Conservation (phyloP, 345 rosid genomes). For the Aquilaria yunnanensis region DNA sequence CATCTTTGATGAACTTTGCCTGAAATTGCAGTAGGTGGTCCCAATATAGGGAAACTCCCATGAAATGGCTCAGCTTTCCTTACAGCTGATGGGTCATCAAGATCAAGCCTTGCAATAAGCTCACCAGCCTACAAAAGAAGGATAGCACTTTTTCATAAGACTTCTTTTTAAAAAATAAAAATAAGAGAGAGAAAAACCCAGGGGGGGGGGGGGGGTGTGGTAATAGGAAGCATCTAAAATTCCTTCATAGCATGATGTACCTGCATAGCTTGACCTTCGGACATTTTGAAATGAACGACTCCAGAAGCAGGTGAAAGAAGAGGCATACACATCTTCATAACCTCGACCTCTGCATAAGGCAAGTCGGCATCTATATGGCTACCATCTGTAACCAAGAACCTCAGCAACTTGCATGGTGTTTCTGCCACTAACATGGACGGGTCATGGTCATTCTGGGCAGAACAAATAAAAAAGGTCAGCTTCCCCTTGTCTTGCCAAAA, state of each 20-base stretch:
- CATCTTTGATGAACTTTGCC: constrained; percentile 99
- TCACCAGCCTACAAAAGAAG: constrained; percentile 78
- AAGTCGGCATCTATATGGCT: constrained; percentile 88
- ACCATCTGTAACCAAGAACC: constrained; percentile 85
- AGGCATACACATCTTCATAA: constrained; percentile 99
- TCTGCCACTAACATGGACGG: constrained; percentile 96
- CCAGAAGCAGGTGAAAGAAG: constrained; percentile 99
- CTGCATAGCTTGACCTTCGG: constrained; percentile 99
- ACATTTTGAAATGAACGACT: constrained; percentile 67
- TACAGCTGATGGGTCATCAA: constrained; percentile 99
- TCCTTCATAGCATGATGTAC: constrained; percentile 27
- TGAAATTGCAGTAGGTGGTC: constrained; percentile 90
- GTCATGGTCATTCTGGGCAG: constrained; percentile 86
- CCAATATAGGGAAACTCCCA: constrained; percentile 83
- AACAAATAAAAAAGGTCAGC: constrained; percentile 18
- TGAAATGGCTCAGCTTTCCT: constrained; percentile 96
- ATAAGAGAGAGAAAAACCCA: no score
- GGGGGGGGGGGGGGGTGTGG: no score
- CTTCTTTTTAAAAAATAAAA: no score
- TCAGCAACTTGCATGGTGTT: constrained; percentile 97
- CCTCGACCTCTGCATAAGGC: constrained; percentile 99
- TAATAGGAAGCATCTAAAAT: neutral
- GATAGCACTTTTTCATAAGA: constrained; percentile 1
- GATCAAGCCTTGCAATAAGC: constrained; percentile 92
- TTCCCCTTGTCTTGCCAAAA: constrained; percentile 5